Base-by-base conservation (phyloP, 345 rosid genomes). In the Erodium maritimum region DNA sequence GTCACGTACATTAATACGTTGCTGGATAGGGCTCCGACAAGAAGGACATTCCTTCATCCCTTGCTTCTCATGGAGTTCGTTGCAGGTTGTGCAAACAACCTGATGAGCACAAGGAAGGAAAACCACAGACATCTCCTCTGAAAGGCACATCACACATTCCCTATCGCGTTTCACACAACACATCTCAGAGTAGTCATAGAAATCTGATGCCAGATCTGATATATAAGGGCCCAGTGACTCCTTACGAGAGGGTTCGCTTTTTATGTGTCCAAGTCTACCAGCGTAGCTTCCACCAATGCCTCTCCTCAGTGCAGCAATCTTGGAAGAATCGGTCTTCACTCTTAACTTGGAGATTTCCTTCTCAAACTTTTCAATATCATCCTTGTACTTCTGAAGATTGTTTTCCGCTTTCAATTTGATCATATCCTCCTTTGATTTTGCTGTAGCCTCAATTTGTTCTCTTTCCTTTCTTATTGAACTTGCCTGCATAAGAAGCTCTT, bases 91-190 rank as follows among this genome's bases (percentile, higher is more conserved):
- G 73, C 86, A 81, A 29, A 81, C 81, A 34, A 74, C 83, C 61
- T 76, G 81, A 64, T 81, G 86, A 19, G 86, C 80, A 54, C 86
- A 81, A 0, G 86, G 86, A n/a, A 81, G 76, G 58, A 81, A 81
- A 18, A 81, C 80, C 33, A 81, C 75, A 0, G 81, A 72, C 78
- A 72, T 76, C 63, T 78, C 86, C 59, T 81, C 86, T 0, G 86
- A 78, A 5, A 81, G 85, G 77, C 96, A 90, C 97, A 90, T 87
- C 63, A 90, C 96, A 21, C 97, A 91, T 61, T 91, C 97, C 19
- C 89, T 75, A 64, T 91, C 97, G 2, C 91, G 84, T 61, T 74
- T 80, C 69, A 85, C 77, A 1, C 79, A 79, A 11, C 37, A 29
- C n/a, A 23, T 52, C 23, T 70, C 74, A 13, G 67, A 56, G 48